Percentiles rank a stretch among this genome's conserved stretches.
Evolutionary conservation across 495 filamentous ascomycete genomes (phyloP).

Genomic region (Amniculicola lignicola): DNA sequence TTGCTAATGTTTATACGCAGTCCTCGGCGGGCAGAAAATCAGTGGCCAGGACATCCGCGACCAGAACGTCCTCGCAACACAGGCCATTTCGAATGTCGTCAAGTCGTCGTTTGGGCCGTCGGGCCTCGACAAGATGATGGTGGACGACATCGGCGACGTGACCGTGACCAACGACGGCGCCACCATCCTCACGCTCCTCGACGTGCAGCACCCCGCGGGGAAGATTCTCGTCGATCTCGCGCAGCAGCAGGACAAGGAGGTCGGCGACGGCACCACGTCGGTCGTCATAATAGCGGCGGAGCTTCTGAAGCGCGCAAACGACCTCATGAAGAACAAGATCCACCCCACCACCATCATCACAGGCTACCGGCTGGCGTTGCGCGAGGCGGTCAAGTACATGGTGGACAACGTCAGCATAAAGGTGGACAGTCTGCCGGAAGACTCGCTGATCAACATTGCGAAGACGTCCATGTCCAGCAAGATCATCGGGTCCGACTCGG

Average conservation of each 20-base stretch:
- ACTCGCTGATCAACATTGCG: slow-evolving; percentile 89
- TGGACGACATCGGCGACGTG: slow-evolving; percentile 99
- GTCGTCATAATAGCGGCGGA: slow-evolving; percentile 97
- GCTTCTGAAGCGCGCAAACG: slow-evolving; percentile 89
- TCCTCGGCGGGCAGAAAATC: slow-evolving; percentile 92
- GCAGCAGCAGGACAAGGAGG: slow-evolving; percentile 98
- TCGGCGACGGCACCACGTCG: slow-evolving; percentile 95
- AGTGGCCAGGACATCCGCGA: slow-evolving; percentile 92
- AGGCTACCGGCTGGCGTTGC: slow-evolving; percentile 89
- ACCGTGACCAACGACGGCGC: slow-evolving; percentile 99
- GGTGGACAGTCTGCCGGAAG: slow-evolving; percentile 84
- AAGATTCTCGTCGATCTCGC: slow-evolving; percentile 98
- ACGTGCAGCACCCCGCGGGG: slow-evolving; percentile 95
- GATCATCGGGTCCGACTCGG: slow-evolving; percentile 92
- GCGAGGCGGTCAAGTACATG: slow-evolving; percentile 98
- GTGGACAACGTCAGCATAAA: slow-evolving; percentile 94
- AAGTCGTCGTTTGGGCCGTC: slow-evolving; percentile 98
- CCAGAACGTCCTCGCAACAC: slow-evolving; percentile 94
- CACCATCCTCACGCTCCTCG: slow-evolving; percentile 89
- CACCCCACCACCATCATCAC: slow-evolving; percentile 99
- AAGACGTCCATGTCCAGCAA: slow-evolving; percentile 99
- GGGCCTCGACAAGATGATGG: slow-evolving; percentile 99
- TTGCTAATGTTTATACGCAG: slow-evolving; percentile 43
- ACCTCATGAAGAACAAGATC: slow-evolving; percentile 99
- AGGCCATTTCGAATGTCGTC: slow-evolving; percentile 97